Base-by-base conservation (phyloP, 2,329 filamentous ascomycete genomes). In the Annulohypoxylon truncatum region DNA sequence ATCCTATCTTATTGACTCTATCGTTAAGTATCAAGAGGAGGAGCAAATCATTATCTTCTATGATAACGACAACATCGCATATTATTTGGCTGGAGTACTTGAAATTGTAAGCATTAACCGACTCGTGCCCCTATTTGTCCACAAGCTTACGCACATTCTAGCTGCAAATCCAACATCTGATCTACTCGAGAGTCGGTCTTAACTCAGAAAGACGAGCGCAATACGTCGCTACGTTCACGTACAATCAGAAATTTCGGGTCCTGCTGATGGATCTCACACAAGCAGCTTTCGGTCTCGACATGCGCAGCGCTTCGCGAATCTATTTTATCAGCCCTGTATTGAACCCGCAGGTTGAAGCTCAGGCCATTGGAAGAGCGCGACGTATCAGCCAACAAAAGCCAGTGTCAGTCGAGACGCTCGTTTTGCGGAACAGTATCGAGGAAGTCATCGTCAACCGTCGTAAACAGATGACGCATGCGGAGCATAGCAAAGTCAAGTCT, bases 41-140 rank as follows among this genome's bases (percentile, higher is more conserved):
- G 94, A 97, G 73, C 97, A 97, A 78, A 96, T 96, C 2, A 88
- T 97, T 55, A 86, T 97, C 8, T 98, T 98, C 77, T 97, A 97
- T 76, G 93, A 97, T 66, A 91, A 92, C 29, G 91, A 96, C 65
- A 95, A 97, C 71, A 85, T 92, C 1, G 94, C 93, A 0, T 97
- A 88, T 77, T 97, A 96, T 79, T 86, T 97, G 38, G 92, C 93
- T 0, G 90, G 94, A 74, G 89, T 91, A 28, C 84, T 98, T 0
- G 94, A 97, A 70, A 84, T 95, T 29, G 83, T 85, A 71, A 74
- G 83, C 79, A 3, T n/a, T 20, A 15, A 3, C 38, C 35, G 13
- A 8, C 15, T 12, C 9, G 20, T 51, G 2, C 7, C 31, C 29
- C 5, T 18, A 5, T 50, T 50, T 3, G 18, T 54, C 7, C 29